These are phyloP conservation scores for Sedum album DNA, from an alignment of 164 flowering plant species.

Conservation along the genomic window DNA sequence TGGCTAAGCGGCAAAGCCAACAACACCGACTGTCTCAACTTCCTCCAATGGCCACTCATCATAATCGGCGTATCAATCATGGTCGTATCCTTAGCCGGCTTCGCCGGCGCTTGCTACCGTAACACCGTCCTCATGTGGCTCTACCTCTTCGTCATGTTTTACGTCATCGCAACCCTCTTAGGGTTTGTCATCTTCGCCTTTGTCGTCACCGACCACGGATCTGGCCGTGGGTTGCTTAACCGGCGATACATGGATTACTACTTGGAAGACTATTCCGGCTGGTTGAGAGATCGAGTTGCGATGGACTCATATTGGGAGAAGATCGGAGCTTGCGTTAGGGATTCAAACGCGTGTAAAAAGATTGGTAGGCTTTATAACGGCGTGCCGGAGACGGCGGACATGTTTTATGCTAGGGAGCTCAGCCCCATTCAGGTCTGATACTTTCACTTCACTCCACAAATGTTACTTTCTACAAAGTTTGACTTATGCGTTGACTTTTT, in stretches of 20 bases:
- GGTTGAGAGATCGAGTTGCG: conserved; percentile 66
- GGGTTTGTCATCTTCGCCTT: conserved; percentile 82
- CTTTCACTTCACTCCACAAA: too few species aligned
- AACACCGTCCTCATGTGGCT: conserved; percentile 67
- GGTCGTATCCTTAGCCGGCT: conserved; percentile 79
- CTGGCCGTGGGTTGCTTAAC: conserved; percentile 47
- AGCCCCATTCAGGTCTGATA: conserved; percentile 62
- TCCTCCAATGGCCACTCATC: conserved; percentile 92
- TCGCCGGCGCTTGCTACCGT: conserved; percentile 91
- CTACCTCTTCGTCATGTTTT: conserved; percentile 75
- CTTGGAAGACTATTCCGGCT: conserved; percentile 74
- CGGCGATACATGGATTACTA: conserved; percentile 62
- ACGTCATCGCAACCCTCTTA: conserved; percentile 55
- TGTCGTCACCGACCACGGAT: conserved; percentile 72
- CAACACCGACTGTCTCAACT: conserved; percentile 71
- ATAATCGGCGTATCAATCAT: conserved; percentile 64
- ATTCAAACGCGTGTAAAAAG: conserved; percentile 52
- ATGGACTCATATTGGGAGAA: conserved; percentile 54
- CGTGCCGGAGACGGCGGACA: conserved; percentile 50
- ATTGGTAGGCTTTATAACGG: conserved; percentile 36
- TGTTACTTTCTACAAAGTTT: too few species aligned
- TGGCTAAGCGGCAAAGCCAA: conserved; percentile 83
- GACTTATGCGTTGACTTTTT: too few species aligned
- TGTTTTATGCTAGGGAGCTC: conserved; percentile 55
- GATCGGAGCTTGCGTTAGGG: conserved; percentile 67